phyloP scores from a whole-genome alignment of 805 yeast genomes.

The Pichia insulana region DNA sequence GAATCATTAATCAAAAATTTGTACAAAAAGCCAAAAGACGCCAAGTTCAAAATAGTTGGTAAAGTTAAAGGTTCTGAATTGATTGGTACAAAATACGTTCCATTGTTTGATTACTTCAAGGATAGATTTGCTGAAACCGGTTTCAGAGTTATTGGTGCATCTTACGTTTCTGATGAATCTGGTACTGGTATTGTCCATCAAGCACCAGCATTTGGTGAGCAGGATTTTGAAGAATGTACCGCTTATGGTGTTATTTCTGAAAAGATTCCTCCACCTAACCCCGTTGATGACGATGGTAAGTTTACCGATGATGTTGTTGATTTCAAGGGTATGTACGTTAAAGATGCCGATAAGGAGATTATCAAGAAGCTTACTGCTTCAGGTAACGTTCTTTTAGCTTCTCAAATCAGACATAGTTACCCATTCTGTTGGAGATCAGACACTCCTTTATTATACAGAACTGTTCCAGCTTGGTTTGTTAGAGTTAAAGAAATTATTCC shows the following conservation, averaged over 20 bases:
- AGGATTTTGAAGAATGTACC: constrained; percentile 80
- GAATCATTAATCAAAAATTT: constrained; percentile 76
- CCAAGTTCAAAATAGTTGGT: constrained; percentile 76
- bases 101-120: constrained; percentile 73
- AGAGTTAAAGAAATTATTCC: constrained; percentile 83
- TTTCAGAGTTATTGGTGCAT: constrained; percentile 73
- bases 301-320: constrained; percentile 70
- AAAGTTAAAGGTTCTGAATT: constrained; percentile 72
- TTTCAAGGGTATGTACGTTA: constrained; percentile 78
- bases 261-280: constrained; percentile 74
- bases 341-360: constrained; percentile 90
- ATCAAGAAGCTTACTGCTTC: constrained; percentile 72
- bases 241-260: constrained; percentile 67
- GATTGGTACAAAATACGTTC: constrained; percentile 71
- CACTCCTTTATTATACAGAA: constrained; percentile 90
- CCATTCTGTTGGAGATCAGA: constrained; percentile 99
- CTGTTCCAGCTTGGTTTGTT: constrained; percentile 98
- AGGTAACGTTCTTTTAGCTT: constrained; percentile 65
- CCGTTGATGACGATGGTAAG: constrained; percentile 87
- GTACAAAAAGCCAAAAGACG: constrained; percentile 91
- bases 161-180: constrained; percentile 82
- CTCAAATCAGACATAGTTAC: constrained; percentile 90
- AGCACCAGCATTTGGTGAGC: constrained; percentile 99
- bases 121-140: constrained; percentile 69
- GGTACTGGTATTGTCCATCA: constrained; percentile 99